Evolutionary conservation across 805 yeast species (phyloP).

Genomic region (Metschnikowia continentalis): DNA sequence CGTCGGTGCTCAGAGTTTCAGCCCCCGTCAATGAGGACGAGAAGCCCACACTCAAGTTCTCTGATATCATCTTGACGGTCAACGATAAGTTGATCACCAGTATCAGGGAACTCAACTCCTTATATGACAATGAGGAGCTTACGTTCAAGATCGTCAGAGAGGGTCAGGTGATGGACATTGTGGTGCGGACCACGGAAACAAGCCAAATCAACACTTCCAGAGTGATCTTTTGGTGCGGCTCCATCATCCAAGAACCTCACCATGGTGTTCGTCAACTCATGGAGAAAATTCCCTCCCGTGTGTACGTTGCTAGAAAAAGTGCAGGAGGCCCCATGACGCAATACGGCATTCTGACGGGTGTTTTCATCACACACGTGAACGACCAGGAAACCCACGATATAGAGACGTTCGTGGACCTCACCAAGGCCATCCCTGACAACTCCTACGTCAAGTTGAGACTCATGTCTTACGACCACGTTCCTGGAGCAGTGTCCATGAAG

Average conservation of each 20-base stretch:
- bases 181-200: constrained; percentile 63
- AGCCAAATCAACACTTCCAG: constrained; percentile 57
- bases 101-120: constrained; percentile 60
- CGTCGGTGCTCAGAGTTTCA: constrained; percentile 66
- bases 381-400: constrained; percentile 69
- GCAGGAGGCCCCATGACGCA: constrained; percentile 85
- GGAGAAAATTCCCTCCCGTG: constrained; percentile 71
- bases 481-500: constrained; percentile 79
- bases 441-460: constrained; percentile 77
- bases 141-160: constrained; percentile 68
- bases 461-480: constrained; percentile 82
- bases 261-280: constrained; percentile 86
- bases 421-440: constrained; percentile 69
- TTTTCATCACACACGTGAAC: constrained; percentile 86
- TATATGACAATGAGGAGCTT: constrained; percentile 40
- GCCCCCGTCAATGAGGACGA: constrained; percentile 33
- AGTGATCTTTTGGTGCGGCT: constrained; percentile 79
- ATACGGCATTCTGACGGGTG: constrained; percentile 72
- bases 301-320: constrained; percentile 72
- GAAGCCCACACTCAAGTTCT: constrained; percentile 45
- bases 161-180: constrained; percentile 56
- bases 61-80: constrained; percentile 74
- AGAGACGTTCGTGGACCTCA: constrained; percentile 60
- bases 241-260: constrained; percentile 82
- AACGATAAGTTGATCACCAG: constrained; percentile 62